Base-by-base conservation (phyloP, 768 basidiomycete species). In the Gymnopilus junonius region DNA sequence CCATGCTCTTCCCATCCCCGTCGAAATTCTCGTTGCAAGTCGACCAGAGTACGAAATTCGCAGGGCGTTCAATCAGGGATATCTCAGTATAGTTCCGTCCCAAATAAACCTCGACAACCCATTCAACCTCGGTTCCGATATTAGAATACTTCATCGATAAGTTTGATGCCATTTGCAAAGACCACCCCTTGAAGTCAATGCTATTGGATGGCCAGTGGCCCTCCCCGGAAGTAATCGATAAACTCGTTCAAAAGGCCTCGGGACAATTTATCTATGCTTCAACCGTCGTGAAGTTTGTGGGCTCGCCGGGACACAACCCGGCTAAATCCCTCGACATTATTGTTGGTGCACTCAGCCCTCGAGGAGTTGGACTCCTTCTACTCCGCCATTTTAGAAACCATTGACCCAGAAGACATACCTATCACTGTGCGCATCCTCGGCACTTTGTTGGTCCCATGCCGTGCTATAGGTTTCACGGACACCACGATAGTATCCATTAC, bases 61-160 rank as follows among this genome's bases (percentile, higher is more conserved):
- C 11, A 25, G 23, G 12, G 15, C 55, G 8, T 56, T 59, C 29
- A 17, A 34, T 23, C 2, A 14, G 4, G 23, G 27, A 23, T 8
- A 29, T 29, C 42, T 46, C 23, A 12, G 14, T 31, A 32, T 21
- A 1, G 2, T 21, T 21, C 20, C 48, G 3, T 15, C 23, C 8
- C 34, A 23, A 4, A 21, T 62, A 2, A 39, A 34, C 1, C 55
- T 62, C 20, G 55, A 55, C 23, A 37, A 62, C 20, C 21, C 32
- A 17, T 27, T 50, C 8, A 40, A 60, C 15, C 29, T 58, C 0
- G 61, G 62, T 50, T 8, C 40, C 1, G 70, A 72, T 15, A 68
- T 74, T 37, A 1, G 40, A 29, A 11, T 53, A 58, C 8, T 68
- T 70, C 42, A 43, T 27, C 1, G 34, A 55, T 15, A 68, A 67